Percentiles rank a stretch among this genome's conserved stretches.
These are phyloP conservation scores for Lachnellula hyalina DNA, from an alignment of 2,329 filamentous ascomycete genomes.

Conservation along the genomic window DNA sequence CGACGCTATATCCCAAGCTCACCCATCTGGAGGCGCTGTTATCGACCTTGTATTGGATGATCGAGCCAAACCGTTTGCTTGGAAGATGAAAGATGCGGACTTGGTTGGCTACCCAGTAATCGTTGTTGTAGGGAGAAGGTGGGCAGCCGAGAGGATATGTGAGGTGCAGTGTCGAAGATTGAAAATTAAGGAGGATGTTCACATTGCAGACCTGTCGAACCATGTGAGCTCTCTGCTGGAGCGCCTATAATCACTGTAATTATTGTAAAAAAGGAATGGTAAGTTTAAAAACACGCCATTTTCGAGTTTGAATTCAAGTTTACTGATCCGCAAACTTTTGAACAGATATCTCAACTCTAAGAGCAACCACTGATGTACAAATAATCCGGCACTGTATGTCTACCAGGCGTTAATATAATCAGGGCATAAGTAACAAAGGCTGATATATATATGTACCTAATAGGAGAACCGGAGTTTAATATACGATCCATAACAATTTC, in stretches of 20 bases:
- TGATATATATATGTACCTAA: no score
- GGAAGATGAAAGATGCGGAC: conserved; percentile 90
- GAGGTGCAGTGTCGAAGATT: conserved; percentile 32
- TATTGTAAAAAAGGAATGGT: background rate
- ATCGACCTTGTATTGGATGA: conserved; percentile 74
- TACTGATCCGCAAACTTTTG: no score
- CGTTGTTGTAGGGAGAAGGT: conserved; percentile 70
- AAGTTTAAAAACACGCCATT: no score
- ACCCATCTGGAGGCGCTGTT: conserved; percentile 7
- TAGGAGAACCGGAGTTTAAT: no score
- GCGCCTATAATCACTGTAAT: conserved; percentile 13
- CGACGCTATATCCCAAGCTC: conserved; percentile 44
- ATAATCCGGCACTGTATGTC: no score
- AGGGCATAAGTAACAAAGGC: no score
- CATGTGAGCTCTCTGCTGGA: conserved; percentile 17
- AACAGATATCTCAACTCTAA: no score
- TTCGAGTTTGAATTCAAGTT: no score
- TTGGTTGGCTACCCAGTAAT: conserved; percentile 82
- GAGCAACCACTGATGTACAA: no score
- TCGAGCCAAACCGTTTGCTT: conserved; percentile 60
- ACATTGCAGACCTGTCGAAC: conserved; percentile 13
- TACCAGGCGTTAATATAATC: no score
- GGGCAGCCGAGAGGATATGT: conserved; percentile 37
- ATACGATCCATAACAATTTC: no score
- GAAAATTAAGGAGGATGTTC: conserved; percentile 18